Conservation (phyloP, 129 eudicot genomes). For the Helichrysum umbraculigerum region DNA sequence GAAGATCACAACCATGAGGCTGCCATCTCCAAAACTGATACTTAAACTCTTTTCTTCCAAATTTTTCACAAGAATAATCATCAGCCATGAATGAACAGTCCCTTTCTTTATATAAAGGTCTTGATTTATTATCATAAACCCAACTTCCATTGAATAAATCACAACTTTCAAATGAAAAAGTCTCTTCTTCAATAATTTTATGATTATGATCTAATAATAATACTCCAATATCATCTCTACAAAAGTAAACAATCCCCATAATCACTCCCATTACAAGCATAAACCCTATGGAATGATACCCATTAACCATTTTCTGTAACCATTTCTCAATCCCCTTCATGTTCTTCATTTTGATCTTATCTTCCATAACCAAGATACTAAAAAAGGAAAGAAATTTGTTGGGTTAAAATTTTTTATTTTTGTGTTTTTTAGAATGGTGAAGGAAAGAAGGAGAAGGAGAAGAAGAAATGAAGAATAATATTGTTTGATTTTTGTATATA, state of each 20-base stretch:
- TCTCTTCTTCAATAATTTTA: conserved; percentile 16
- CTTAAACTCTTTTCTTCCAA: conserved; percentile 54
- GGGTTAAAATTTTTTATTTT: not conserved
- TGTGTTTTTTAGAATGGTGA: conserved; percentile 8
- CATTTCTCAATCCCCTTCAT: conserved; percentile 28
- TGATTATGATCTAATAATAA: not conserved
- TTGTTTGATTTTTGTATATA: conserved; percentile 11
- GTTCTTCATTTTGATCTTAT: not conserved
- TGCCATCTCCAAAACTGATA: conserved; percentile 80
- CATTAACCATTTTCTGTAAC: conserved; percentile 28
- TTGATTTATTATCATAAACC: conserved; percentile 58
- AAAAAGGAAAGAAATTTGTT: not conserved
- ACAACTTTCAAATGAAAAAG: conserved; percentile 34
- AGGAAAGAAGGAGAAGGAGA: conserved; percentile 2
- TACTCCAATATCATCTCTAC: conserved; percentile 22
- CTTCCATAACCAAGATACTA: not conserved
- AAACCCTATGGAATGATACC: conserved; percentile 31
- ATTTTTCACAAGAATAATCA: conserved; percentile 60
- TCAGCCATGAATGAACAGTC: conserved; percentile 66
- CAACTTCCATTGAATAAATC: conserved; percentile 63
- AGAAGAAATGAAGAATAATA: conserved; percentile 1
- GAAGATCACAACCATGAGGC: conserved; percentile 66
- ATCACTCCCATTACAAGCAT: conserved; percentile 35
- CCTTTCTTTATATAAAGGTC: conserved; percentile 55
- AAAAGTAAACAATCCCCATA: conserved; percentile 31